Percentiles rank a stretch among this genome's conserved stretches.
Evolutionary conservation across 2,329 filamentous ascomycete species (phyloP).

Genomic region (Aspergillus tubingensis): DNA sequence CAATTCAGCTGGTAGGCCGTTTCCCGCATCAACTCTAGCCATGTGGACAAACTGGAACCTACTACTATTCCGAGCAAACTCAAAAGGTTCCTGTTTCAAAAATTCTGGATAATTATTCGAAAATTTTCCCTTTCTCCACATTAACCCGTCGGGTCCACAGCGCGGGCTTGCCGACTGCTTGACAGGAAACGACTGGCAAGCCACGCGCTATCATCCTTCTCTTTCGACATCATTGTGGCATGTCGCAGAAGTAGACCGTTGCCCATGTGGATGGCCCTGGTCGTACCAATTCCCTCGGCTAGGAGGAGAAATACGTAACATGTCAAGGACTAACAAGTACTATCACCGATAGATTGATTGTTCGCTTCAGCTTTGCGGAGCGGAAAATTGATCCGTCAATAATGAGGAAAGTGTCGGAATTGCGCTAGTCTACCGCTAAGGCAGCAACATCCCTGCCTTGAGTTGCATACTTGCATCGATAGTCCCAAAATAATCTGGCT

Average conservation of each 20-base stretch:
- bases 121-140: neutral
- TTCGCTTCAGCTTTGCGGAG: neutral
- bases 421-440: neutral
- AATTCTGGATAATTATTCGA: neutral
- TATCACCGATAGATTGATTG: neutral
- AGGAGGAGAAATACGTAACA: neutral
- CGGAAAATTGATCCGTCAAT: neutral
- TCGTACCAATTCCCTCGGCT: neutral
- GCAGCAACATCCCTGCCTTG: neutral
- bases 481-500: neutral
- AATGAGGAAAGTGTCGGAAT: neutral
- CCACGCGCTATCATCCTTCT: neutral
- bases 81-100: neutral
- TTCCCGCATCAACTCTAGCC: neutral
- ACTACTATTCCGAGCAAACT: neutral
- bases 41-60: neutral
- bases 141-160: neutral
- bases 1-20: slow-evolving; percentile 1
- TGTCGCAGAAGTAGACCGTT: neutral
- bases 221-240: neutral
- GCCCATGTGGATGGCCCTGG: neutral
- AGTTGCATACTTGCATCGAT: neutral
- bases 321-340: neutral
- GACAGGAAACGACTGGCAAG: slow-evolving; percentile 13
- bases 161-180: neutral